Evolutionary conservation across 768 basidiomycete genomes (phyloP).

Genomic region (Serendipita sp.): DNA sequence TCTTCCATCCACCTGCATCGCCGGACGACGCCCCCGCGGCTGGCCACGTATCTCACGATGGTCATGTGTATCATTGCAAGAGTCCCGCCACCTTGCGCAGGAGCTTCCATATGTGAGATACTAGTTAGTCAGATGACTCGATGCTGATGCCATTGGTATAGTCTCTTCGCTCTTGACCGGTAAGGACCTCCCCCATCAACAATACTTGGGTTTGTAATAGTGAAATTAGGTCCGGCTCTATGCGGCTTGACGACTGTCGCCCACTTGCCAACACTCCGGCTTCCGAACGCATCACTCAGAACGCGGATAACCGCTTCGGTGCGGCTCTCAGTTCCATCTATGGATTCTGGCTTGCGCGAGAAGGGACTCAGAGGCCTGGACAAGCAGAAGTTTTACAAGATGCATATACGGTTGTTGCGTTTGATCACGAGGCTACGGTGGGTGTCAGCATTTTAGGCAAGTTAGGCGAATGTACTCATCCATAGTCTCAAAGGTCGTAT

Average conservation of each 20-base stretch:
- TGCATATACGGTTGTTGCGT: constrained; percentile 43
- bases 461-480: constrained; percentile 17
- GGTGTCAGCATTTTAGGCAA: neutral
- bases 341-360: constrained; percentile 40
- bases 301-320: constrained; percentile 37
- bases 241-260: constrained; percentile 26
- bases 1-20: constrained; percentile 32
- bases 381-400: constrained; percentile 21
- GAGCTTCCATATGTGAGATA: constrained; percentile 37
- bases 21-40: constrained; percentile 16
- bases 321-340: constrained; percentile 42
- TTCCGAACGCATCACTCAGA: constrained; percentile 23
- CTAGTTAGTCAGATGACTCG: neutral
- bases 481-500: neutral
- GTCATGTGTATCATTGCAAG: constrained; percentile 38
- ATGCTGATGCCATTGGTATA: constrained; percentile 12
- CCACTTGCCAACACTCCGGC: constrained; percentile 33
- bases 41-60: constrained; percentile 35
- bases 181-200: neutral
- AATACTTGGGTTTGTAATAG: neutral
- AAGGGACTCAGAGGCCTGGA: constrained; percentile 20
- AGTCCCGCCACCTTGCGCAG: constrained; percentile 36
- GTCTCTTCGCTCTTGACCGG: constrained; percentile 42
- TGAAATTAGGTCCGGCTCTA: constrained; percentile 28
- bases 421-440: constrained; percentile 17